Percentiles rank a stretch among this genome's conserved stretches.
These are phyloP conservation scores for Dictyostelium brefeldianum DNA, from an alignment of 78 protist species.

Conservation along the genomic window DNA sequence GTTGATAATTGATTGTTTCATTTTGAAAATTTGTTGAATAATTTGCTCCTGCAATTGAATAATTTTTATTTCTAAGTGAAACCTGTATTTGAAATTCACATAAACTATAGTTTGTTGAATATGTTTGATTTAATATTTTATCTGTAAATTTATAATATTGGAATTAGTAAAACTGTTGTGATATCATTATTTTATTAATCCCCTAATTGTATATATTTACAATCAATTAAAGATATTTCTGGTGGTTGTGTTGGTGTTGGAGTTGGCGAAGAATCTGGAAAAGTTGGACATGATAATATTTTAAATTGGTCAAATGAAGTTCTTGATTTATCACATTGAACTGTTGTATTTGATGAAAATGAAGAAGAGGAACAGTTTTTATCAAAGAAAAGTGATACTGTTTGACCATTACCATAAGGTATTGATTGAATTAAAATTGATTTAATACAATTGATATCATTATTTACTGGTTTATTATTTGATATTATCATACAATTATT, in stretches of 20 bases:
- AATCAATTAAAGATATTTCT: not conserved
- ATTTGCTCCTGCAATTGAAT: not conserved
- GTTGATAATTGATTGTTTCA: not conserved
- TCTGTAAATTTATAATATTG: too few species aligned
- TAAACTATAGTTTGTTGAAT: not conserved
- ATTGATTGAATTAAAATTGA: not conserved
- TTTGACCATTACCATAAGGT: too few species aligned
- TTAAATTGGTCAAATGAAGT: not conserved
- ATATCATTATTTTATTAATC: too few species aligned
- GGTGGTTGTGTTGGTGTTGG: not conserved
- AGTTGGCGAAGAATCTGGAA: not conserved
- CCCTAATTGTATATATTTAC: too few species aligned
- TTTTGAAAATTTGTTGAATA: not conserved
- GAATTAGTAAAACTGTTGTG: too few species aligned
- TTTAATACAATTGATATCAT: too few species aligned
- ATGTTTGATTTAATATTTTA: conserved; percentile 5
- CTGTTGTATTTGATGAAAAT: too few species aligned
- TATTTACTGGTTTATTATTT: too few species aligned
- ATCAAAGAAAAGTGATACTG: too few species aligned
- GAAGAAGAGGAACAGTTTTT: too few species aligned
- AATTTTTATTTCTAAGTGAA: not conserved
- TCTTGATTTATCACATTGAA: not conserved
- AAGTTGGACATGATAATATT: not conserved
- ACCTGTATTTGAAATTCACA: not conserved
- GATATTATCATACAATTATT: too few species aligned